These are phyloP conservation scores for Fusarium sp. DNA, from an alignment of 2,329 filamentous ascomycete species.

Conservation along the genomic window DNA sequence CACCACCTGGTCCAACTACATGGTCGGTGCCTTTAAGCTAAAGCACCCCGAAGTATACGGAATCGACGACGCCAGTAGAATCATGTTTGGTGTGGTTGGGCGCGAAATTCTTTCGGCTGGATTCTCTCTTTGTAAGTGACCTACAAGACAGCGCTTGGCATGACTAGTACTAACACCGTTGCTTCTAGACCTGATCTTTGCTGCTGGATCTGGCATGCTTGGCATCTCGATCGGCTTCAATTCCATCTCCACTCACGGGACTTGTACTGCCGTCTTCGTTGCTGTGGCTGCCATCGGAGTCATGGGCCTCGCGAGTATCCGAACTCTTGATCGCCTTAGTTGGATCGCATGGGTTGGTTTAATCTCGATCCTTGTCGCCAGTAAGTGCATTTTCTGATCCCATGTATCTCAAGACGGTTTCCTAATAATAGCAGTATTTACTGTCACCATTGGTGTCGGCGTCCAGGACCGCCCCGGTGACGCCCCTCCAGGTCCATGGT, in stretches of 20 bases:
- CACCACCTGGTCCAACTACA: neutral
- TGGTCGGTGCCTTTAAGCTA: neutral
- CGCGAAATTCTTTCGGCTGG: neutral
- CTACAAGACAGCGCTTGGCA: neutral
- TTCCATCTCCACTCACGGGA: neutral
- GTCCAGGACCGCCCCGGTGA: slow-evolving; percentile 45
- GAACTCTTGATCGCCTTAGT: slow-evolving; percentile 45
- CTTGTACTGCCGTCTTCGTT: neutral
- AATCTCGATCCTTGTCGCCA: slow-evolving; percentile 41
- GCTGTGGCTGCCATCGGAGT: neutral
- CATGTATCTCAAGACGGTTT: neutral
- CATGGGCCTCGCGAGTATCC: slow-evolving; percentile 19
- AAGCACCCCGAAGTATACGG: neutral
- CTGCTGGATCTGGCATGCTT: neutral
- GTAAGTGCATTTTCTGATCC: neutral
- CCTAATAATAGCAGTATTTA: slow-evolving; percentile 20
- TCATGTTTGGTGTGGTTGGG: neutral
- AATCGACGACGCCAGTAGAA: neutral
- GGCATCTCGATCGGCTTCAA: neutral
- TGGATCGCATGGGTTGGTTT: slow-evolving; percentile 50
- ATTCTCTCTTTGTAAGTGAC: neutral
- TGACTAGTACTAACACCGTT: too few relatives aligned
- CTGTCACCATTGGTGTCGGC: slow-evolving; percentile 47
- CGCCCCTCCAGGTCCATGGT: slow-evolving; percentile 40
- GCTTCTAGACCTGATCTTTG: neutral